These are phyloP conservation scores for Rhodocollybia butyracea DNA, from an alignment of 768 basidiomycete genomes.

Conservation along the genomic window DNA sequence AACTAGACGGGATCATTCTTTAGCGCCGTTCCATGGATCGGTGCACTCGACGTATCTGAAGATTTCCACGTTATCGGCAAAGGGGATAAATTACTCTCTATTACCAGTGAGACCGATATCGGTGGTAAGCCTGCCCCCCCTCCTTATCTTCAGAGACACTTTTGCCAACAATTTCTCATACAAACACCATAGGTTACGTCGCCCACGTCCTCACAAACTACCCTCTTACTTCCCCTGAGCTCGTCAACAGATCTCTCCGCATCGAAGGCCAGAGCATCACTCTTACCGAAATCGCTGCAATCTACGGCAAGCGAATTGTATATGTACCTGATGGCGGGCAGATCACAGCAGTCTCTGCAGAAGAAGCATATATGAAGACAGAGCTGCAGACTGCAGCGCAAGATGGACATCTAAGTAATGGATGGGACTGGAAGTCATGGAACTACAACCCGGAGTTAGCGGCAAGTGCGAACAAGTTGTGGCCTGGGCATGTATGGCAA, in stretches of 20 bases:
- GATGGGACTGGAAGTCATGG: not conserved
- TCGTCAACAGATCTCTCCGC: not conserved
- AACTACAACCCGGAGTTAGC: not conserved
- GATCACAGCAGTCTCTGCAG: not conserved
- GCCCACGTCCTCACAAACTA: not conserved
- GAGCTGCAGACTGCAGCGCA: not conserved
- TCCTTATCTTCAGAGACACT: not conserved
- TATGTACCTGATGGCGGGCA: not conserved
- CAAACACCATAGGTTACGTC: not conserved
- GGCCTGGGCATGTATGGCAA: constrained; percentile 6
- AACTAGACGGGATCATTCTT: not conserved
- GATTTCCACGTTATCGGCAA: not conserved
- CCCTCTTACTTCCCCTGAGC: not conserved
- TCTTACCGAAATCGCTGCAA: not conserved
- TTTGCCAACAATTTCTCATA: not conserved
- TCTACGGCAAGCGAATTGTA: not conserved
- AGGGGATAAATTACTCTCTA: not conserved
- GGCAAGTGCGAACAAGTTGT: constrained; percentile 3
- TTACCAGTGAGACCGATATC: not conserved
- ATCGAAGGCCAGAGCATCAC: not conserved
- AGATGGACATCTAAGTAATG: not conserved
- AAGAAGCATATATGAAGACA: not conserved
- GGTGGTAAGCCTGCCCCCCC: not conserved
- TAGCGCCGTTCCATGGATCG: not conserved
- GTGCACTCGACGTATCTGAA: not conserved